phyloP scores from a whole-genome alignment of 176 grass and related monocot species.

The Carex littledalei region DNA sequence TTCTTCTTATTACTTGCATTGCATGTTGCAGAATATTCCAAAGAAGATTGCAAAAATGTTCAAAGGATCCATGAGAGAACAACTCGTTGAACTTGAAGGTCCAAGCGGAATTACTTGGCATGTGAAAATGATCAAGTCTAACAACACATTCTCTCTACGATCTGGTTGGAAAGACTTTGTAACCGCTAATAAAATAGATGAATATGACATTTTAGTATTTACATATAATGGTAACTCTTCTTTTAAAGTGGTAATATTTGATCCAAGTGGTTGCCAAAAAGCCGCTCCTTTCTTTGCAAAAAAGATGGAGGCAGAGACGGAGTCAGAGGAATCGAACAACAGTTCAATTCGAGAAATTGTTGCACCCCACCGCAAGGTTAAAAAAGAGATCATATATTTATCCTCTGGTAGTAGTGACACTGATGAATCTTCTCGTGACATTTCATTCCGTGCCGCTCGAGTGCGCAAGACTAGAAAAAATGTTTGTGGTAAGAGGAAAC shows the following conservation, averaged over 20 bases:
- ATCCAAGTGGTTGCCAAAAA: conserved; percentile 38
- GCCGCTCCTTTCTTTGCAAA: conserved; percentile 5
- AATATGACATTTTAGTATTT: conserved; percentile 46
- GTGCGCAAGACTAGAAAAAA: background rate
- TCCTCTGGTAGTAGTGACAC: background rate
- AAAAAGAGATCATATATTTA: background rate
- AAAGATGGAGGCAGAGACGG: background rate
- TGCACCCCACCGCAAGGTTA: background rate
- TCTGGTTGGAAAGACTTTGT: conserved; percentile 43
- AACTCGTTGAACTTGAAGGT: conserved; percentile 21
- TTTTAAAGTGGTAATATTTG: conserved; percentile 38
- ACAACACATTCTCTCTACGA: background rate
- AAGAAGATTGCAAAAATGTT: conserved; percentile 28
- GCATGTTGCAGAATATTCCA: conserved; percentile 22
- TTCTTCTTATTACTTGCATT: no score
- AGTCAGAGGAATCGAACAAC: background rate
- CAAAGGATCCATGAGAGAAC: background rate
- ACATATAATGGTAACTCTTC: conserved; percentile 12
- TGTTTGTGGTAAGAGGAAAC: background rate
- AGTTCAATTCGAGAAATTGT: background rate
- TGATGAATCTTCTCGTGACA: no score
- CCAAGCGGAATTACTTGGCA: conserved; percentile 30
- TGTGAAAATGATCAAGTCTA: background rate
- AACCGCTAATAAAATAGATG: conserved; percentile 25
- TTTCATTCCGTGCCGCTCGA: background rate